These are phyloP conservation scores for Fomes fomentarius DNA, from an alignment of 1,284 basidiomycete genomes.

Conservation along the genomic window DNA sequence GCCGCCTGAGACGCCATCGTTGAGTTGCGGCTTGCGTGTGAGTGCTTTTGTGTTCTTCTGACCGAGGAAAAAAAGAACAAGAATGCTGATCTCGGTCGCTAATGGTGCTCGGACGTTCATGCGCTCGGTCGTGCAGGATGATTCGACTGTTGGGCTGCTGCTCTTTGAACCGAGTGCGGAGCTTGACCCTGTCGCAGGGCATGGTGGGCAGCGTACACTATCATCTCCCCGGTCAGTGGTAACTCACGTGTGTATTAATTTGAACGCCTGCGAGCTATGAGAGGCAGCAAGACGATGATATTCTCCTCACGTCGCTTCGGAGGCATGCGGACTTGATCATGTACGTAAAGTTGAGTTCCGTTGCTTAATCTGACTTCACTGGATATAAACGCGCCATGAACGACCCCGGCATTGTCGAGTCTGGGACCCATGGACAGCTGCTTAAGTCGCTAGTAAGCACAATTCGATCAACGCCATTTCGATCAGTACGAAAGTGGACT, in stretches of 20 bases:
- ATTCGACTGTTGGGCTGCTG: slow-evolving; percentile 57
- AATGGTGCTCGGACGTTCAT: slow-evolving; percentile 66
- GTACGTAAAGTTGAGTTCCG: slow-evolving; percentile 33
- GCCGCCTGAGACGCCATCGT: slow-evolving; percentile 34
- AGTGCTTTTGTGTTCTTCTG: background rate
- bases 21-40: slow-evolving; percentile 68
- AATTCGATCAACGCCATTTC: no score
- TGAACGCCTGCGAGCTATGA: slow-evolving; percentile 48
- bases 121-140: slow-evolving; percentile 62
- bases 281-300: slow-evolving; percentile 64
- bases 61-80: background rate
- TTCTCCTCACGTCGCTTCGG: slow-evolving; percentile 75
- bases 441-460: no score
- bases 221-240: background rate
- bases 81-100: no score
- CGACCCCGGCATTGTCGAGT: slow-evolving; percentile 54
- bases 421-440: slow-evolving; percentile 55
- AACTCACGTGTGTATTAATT: slow-evolving; percentile 47
- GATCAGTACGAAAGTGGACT: no score
- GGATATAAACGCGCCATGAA: slow-evolving; percentile 41
- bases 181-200: slow-evolving; percentile 73
- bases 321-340: slow-evolving; percentile 63
- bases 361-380: background rate
- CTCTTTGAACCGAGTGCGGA: slow-evolving; percentile 78
- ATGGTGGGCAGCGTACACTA: slow-evolving; percentile 44